Evolutionary conservation across 345 rosid genomes (phyloP).

Genomic region (Arabis alpina): DNA sequence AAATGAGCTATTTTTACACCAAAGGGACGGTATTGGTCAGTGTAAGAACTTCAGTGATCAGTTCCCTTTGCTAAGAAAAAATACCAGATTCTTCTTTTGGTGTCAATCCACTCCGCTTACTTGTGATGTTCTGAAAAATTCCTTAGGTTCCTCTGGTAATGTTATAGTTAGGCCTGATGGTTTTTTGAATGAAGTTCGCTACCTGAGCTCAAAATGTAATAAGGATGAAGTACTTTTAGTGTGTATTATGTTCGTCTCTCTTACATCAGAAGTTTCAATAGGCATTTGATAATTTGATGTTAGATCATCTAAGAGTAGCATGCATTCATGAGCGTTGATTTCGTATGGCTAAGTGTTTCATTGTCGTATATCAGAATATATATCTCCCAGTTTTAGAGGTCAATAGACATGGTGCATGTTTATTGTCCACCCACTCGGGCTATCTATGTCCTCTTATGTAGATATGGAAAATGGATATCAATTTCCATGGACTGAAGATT

Average conservation of each 20-base stretch:
- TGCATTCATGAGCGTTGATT: slow-evolving; percentile 9
- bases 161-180: background rate
- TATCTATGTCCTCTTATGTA: slow-evolving; percentile 17
- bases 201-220: background rate
- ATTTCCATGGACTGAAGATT: background rate
- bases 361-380: background rate
- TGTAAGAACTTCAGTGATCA: slow-evolving; percentile 3
- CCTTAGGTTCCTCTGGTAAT: slow-evolving; percentile 1
- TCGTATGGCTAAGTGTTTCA: background rate
- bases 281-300: slow-evolving; percentile 19
- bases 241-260: slow-evolving; percentile 10
- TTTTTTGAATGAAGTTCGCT: slow-evolving; percentile 12
- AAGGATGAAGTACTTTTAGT: background rate
- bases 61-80: slow-evolving; percentile 6
- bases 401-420: slow-evolving; percentile 2
- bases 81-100: background rate
- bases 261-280: background rate
- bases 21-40: slow-evolving; percentile 1
- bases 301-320: slow-evolving; percentile 12
- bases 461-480: background rate
- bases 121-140: background rate
- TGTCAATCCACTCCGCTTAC: background rate
- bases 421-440: background rate
- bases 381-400: background rate
- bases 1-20: background rate